Percentiles rank a stretch among this genome's conserved stretches.
Evolutionary conservation across 257 asterid species (phyloP).

Genomic region (Solanum lycopersicoides): DNA sequence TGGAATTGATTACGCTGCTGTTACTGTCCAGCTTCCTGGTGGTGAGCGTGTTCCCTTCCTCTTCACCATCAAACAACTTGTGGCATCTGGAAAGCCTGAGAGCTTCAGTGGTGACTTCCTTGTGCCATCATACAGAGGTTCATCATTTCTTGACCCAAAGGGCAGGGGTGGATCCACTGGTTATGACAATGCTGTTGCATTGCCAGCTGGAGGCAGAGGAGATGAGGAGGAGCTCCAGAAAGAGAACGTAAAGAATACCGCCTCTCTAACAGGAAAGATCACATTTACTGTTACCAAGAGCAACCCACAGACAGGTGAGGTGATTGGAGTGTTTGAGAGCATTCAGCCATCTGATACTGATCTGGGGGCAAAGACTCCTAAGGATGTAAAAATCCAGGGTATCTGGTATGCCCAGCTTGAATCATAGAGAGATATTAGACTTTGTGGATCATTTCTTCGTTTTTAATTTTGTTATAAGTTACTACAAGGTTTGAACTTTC

Average conservation of each 20-base stretch:
- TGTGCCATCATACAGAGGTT: constrained; percentile 95
- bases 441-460: constrained; percentile 11
- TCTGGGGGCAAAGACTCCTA: constrained; percentile 87
- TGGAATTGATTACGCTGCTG: constrained; percentile 96
- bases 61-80: constrained; percentile 88
- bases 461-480: constrained; percentile 33
- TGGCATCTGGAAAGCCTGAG: constrained; percentile 81
- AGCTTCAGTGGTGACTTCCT: constrained; percentile 64
- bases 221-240: constrained; percentile 91
- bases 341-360: constrained; percentile 96
- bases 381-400: constrained; percentile 95
- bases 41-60: constrained; percentile 98
- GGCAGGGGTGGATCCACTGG: constrained; percentile 99
- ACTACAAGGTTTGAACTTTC: constrained; percentile 17
- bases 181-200: constrained; percentile 90
- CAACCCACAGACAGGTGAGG: constrained; percentile 94
- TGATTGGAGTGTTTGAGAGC: constrained; percentile 94
- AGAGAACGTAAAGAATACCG: constrained; percentile 75
- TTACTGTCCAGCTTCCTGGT: constrained; percentile 96
- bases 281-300: constrained; percentile 69
- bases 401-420: constrained; percentile 97
- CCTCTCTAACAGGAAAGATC: constrained; percentile 69
- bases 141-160: constrained; percentile 99
- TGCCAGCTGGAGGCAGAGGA: constrained; percentile 99
- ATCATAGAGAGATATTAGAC: constrained; percentile 13